Evolutionary conservation across 2,329 filamentous ascomycete genomes (phyloP).

Genomic region (Penicillium sp.): DNA sequence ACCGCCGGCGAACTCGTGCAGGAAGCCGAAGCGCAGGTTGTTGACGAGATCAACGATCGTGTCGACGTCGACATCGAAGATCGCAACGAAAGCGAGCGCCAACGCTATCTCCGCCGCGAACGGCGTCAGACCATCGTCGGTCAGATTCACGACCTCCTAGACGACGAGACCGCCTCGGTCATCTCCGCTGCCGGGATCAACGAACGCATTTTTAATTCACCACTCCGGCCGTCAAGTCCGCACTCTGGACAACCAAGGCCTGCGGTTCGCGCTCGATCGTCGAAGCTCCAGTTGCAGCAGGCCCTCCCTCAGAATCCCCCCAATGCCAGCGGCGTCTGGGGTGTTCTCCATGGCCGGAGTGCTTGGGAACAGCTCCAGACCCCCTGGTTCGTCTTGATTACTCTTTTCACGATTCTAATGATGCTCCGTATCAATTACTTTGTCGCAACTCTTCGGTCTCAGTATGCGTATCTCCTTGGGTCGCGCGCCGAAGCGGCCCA

Average conservation of each 20-base stretch:
- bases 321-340: constrained; percentile 65
- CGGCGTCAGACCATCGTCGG: constrained; percentile 59
- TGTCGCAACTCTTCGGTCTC: constrained; percentile 74
- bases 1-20: constrained; percentile 76
- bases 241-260: background rate
- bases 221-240: background rate
- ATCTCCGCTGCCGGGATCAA: constrained; percentile 8
- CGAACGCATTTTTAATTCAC: constrained; percentile 12
- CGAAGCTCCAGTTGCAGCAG: constrained; percentile 1
- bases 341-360: constrained; percentile 68
- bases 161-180: constrained; percentile 31
- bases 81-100: constrained; percentile 40
- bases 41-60: constrained; percentile 51
- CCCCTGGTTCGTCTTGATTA: constrained; percentile 82
- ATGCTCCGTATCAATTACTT: constrained; percentile 90
- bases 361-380: constrained; percentile 68
- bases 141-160: constrained; percentile 69
- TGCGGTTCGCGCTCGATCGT: background rate
- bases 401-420: constrained; percentile 71
- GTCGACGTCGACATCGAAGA: constrained; percentile 52
- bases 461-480: constrained; percentile 71
- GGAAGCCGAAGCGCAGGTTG: constrained; percentile 54
- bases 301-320: constrained; percentile 2
- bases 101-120: constrained; percentile 51
- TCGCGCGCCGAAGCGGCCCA: constrained; percentile 55